Evolutionary conservation across 441 rosid species (phyloP).

Genomic region (Breynia disticha): DNA sequence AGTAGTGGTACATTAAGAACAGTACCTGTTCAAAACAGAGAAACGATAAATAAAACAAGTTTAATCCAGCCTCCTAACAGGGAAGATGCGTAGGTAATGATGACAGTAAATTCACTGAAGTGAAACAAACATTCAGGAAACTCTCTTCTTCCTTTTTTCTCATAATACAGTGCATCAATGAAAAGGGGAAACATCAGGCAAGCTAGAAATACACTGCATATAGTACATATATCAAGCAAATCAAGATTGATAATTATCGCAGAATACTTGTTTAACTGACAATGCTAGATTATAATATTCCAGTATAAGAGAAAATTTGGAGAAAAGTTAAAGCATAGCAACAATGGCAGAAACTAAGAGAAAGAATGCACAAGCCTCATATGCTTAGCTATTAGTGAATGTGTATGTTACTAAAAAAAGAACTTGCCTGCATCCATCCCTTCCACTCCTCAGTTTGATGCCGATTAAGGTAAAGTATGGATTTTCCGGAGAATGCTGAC

Average conservation of each 20-base stretch:
- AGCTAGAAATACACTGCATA: no score
- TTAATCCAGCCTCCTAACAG: slow-evolving; percentile 1
- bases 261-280: no score
- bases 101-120: neutral
- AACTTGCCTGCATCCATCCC: slow-evolving; percentile 99
- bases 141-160: no score
- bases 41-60: neutral
- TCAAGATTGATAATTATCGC: no score
- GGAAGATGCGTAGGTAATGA: neutral
- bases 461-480: slow-evolving; percentile 73
- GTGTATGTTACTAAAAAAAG: neutral
- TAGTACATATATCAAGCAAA: no score
- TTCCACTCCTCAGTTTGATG: slow-evolving; percentile 99
- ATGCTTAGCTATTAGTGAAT: neutral
- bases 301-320: no score
- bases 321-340: no score
- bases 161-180: no score
- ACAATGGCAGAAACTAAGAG: no score
- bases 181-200: no score
- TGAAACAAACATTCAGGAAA: no score
- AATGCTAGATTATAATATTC: no score
- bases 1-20: slow-evolving; percentile 93
- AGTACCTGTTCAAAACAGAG: slow-evolving; percentile 50
- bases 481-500: slow-evolving; percentile 71
- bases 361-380: neutral